These are phyloP conservation scores for Tubosaeta brunneosetosa DNA, from an alignment of 768 basidiomycete genomes.

Conservation along the genomic window DNA sequence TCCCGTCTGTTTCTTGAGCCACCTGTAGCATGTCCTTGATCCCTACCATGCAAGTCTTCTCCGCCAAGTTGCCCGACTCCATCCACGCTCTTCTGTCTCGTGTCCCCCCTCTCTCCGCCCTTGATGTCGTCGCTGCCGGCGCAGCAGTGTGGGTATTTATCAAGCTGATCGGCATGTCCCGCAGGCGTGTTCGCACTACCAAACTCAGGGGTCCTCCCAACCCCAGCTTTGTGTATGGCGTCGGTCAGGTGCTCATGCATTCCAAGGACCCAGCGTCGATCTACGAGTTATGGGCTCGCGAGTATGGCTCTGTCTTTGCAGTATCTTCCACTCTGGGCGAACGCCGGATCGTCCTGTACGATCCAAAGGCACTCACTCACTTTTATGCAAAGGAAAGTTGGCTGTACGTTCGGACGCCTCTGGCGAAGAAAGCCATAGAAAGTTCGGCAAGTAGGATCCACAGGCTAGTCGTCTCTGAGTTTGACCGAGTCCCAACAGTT, in stretches of 20 bases:
- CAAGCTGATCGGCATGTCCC: conserved; percentile 6
- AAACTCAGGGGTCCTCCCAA: conserved; percentile 16
- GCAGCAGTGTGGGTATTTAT: conserved; percentile 4
- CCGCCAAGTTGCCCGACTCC: neutral
- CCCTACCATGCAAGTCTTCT: neutral
- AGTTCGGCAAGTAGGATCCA: neutral
- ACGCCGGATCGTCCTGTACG: conserved; percentile 25
- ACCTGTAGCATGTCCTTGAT: no score
- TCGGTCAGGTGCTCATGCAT: conserved; percentile 3
- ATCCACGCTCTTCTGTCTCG: neutral
- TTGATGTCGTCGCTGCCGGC: conserved; percentile 1
- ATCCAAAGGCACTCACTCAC: conserved; percentile 34
- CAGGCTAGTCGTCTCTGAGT: no score
- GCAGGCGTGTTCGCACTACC: conserved; percentile 12
- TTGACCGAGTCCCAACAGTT: neutral
- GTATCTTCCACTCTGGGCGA: conserved; percentile 11
- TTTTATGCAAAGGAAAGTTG: conserved; percentile 8
- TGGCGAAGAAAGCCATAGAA: conserved; percentile 34
- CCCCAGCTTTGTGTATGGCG: conserved; percentile 14
- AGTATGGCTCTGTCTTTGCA: conserved; percentile 14
- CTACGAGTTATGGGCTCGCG: conserved; percentile 19
- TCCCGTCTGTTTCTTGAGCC: no score
- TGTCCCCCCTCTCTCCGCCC: neutral
- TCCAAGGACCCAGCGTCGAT: conserved; percentile 2
- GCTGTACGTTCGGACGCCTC: conserved; percentile 39